Conservation (phyloP, 768 basidiomycete genomes). For the Symmetrospora coprosmae region DNA sequence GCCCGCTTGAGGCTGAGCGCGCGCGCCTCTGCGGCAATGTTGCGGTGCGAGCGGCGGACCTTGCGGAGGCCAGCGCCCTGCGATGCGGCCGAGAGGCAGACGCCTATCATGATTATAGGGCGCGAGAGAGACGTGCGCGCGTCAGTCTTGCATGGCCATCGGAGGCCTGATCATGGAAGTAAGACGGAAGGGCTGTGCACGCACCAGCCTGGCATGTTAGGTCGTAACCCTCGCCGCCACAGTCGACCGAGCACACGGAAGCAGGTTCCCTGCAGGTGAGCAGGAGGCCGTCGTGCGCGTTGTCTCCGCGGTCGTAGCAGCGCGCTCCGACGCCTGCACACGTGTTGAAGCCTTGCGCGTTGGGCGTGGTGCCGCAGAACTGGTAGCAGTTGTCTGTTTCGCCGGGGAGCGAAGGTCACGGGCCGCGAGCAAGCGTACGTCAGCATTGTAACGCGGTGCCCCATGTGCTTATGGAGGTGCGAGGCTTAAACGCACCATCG, state of each 20-base stretch:
- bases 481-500: constrained; percentile 2
- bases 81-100: constrained; percentile 1
- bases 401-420: neutral
- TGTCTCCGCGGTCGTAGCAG: no score
- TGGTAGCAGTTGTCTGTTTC: neutral
- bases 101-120: neutral
- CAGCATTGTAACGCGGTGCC: neutral
- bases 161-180: neutral
- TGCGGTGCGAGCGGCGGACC: neutral
- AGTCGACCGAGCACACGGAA: neutral
- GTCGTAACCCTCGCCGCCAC: neutral
- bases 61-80: constrained; percentile 7
- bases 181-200: neutral
- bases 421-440: neutral
- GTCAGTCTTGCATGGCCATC: no score
- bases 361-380: constrained; percentile 6
- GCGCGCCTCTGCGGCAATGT: neutral
- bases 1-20: neutral
- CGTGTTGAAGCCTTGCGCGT: no score
- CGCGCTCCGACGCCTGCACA: no score
- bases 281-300: no score
- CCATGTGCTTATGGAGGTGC: neutral
- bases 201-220: neutral
- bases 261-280: constrained; percentile 1
- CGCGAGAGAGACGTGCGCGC: neutral